phyloP scores from a whole-genome alignment of 2,329 filamentous ascomycete genomes.

The Xylaria sp. region DNA sequence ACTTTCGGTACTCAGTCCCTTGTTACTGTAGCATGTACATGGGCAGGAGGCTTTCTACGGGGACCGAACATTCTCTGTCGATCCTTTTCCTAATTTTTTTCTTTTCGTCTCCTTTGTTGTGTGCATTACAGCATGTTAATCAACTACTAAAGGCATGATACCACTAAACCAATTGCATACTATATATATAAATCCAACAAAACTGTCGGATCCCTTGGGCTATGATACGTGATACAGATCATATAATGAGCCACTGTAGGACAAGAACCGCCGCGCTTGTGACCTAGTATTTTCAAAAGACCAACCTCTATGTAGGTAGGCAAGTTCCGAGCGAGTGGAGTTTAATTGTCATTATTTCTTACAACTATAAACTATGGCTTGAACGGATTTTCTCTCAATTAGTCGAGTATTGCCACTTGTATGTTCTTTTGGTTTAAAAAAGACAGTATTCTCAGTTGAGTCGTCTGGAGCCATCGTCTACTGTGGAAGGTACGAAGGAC shows the following conservation, averaged over 20 bases:
- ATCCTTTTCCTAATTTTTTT: conserved; percentile 2
- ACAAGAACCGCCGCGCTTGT: not conserved
- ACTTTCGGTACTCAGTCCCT: not conserved
- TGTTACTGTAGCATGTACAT: conserved; percentile 8
- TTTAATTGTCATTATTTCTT: too few relatives aligned
- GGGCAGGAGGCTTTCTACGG: conserved; percentile 2
- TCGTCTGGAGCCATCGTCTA: too few relatives aligned
- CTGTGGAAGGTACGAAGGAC: too few relatives aligned
- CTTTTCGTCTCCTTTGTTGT: conserved; percentile 37
- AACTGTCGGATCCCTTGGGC: conserved; percentile 13
- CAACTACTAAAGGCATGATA: conserved; percentile 49
- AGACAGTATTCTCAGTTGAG: too few relatives aligned
- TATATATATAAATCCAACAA: conserved; percentile 50
- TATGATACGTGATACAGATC: not conserved
- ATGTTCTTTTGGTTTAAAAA: too few relatives aligned
- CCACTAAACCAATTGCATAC: conserved; percentile 50
- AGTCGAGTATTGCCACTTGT: too few relatives aligned
- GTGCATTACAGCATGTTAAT: conserved; percentile 43
- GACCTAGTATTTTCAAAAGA: too few relatives aligned
- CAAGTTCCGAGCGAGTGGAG: too few relatives aligned
- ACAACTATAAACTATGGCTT: too few relatives aligned
- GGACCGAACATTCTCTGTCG: conserved; percentile 1
- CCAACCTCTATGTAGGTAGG: too few relatives aligned
- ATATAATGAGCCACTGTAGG: not conserved
- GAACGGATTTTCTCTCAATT: too few relatives aligned